Evolutionary conservation across 495 filamentous ascomycete genomes (phyloP).

Genomic region (Aspergillus campestris): DNA sequence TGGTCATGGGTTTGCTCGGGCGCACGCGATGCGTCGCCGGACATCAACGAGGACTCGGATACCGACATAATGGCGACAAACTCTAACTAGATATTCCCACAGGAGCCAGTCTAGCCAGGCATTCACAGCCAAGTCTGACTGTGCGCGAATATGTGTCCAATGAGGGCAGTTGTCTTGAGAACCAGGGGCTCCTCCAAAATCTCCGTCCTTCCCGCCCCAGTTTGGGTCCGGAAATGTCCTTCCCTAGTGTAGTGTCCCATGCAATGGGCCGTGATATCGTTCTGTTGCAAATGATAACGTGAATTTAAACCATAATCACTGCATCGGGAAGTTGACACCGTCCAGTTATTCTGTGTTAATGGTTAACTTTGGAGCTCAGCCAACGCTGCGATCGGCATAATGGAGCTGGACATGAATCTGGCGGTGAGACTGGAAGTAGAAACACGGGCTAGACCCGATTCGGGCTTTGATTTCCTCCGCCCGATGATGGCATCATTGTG

Average conservation of each 20-base stretch:
- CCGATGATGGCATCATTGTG: too few species aligned
- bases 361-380: neutral
- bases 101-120: neutral
- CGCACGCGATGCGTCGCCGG: slow-evolving; percentile 7
- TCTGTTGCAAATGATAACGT: neutral
- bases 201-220: too few species aligned
- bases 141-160: too few species aligned
- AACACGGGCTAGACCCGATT: neutral
- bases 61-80: slow-evolving; percentile 20
- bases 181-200: too few species aligned
- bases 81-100: too few species aligned
- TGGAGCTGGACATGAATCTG: neutral
- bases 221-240: too few species aligned
- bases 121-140: neutral
- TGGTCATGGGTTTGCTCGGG: slow-evolving; percentile 7
- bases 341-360: neutral
- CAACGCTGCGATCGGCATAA: neutral
- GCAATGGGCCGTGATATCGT: too few species aligned
- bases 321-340: neutral
- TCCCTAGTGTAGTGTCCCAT: too few species aligned
- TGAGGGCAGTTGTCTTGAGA: too few species aligned
- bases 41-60: slow-evolving; percentile 23
- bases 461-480: too few species aligned
- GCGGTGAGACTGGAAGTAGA: slow-evolving; percentile 1
- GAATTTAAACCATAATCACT: slow-evolving; percentile 4